These are phyloP conservation scores for Dendrocalamus latiflorus DNA, from an alignment of 202 grass and related monocot genomes.

Conservation along the genomic window DNA sequence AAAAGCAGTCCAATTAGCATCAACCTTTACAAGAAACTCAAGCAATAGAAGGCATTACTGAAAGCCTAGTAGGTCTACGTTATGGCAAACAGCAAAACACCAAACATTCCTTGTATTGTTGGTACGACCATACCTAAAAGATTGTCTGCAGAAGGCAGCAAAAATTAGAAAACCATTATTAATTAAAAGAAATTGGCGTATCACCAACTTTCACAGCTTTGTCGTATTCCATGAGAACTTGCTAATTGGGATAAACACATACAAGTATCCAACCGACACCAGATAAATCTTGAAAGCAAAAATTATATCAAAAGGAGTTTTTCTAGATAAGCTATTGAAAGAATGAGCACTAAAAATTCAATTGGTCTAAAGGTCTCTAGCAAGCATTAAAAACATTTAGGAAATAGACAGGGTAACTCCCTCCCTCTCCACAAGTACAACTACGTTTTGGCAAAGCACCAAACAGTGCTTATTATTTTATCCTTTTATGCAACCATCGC, in stretches of 20 bases:
- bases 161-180: background rate
- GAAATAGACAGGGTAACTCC: too few relatives aligned
- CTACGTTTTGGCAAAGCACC: background rate
- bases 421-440: too few relatives aligned
- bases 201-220: background rate
- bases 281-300: background rate
- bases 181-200: background rate
- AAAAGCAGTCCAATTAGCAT: conserved; percentile 20
- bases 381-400: too few relatives aligned
- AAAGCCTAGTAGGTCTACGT: background rate
- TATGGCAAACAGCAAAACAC: background rate
- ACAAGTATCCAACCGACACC: too few relatives aligned
- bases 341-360: too few relatives aligned
- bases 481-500: too few relatives aligned
- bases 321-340: too few relatives aligned
- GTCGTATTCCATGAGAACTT: background rate
- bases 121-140: background rate
- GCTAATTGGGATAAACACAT: background rate
- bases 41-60: background rate
- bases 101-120: conserved; percentile 1
- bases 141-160: background rate
- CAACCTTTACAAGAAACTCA: background rate
- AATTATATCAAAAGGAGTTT: too few relatives aligned
- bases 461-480: background rate
- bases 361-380: too few relatives aligned